These are phyloP conservation scores for Venturia pyrina DNA, from an alignment of 2,329 filamentous ascomycete genomes.

Conservation along the genomic window DNA sequence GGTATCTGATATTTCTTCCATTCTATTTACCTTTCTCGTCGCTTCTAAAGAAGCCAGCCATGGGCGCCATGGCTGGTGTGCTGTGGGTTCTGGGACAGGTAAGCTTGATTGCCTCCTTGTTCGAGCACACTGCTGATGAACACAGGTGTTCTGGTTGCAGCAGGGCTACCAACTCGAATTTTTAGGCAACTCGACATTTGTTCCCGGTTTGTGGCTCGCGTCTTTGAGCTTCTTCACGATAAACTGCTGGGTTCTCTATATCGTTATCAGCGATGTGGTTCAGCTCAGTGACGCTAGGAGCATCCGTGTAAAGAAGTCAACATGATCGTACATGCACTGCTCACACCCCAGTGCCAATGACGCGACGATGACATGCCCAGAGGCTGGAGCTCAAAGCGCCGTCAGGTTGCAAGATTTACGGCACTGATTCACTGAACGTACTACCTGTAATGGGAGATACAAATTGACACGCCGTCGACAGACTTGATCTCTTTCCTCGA, in stretches of 20 bases:
- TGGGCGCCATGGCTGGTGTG: slow-evolving; percentile 55
- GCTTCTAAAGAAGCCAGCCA: slow-evolving; percentile 47
- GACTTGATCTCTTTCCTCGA: not conserved
- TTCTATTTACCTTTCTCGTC: slow-evolving; percentile 79
- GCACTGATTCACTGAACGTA: not conserved
- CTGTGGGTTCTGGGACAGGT: slow-evolving; percentile 70
- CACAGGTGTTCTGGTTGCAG: slow-evolving; percentile 35
- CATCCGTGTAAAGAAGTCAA: not conserved
- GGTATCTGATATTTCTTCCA: slow-evolving; percentile 91
- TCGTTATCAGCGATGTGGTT: slow-evolving; percentile 62
- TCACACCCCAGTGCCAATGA: not conserved
- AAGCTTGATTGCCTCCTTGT: slow-evolving; percentile 15
- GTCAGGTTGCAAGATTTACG: not conserved
- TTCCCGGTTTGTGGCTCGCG: slow-evolving; percentile 70
- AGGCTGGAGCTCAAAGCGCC: not conserved
- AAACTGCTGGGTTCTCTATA: slow-evolving; percentile 78
- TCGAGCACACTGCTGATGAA: not conserved
- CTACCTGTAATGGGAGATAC: not conserved
- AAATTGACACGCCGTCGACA: not conserved
- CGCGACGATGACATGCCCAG: not conserved
- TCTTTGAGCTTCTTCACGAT: slow-evolving; percentile 71
- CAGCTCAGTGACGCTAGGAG: not conserved
- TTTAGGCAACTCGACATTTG: slow-evolving; percentile 70
- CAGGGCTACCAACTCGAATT: slow-evolving; percentile 42
- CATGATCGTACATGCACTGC: not conserved